A percentile compares a stretch with the other conserved stretches of the same genome.
phyloP scores from a whole-genome alignment of 1,284 basidiomycete genomes.

The Irpex rosettiformis region DNA sequence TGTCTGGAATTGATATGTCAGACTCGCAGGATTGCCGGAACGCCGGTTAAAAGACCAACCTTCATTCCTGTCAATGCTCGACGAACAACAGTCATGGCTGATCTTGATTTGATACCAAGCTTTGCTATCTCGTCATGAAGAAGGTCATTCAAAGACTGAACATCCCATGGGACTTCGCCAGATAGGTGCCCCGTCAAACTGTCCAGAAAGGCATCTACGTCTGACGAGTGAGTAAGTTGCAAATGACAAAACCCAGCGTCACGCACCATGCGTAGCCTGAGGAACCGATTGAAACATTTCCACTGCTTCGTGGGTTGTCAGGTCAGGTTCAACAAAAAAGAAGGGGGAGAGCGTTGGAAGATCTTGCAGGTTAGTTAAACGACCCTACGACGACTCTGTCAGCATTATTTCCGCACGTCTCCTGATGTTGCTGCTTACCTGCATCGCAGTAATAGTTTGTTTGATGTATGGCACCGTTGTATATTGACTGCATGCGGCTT shows the following conservation, averaged over 20 bases:
- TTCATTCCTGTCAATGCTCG: slow-evolving; percentile 79
- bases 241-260: background rate
- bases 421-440: slow-evolving; percentile 34
- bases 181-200: slow-evolving; percentile 19
- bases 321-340: slow-evolving; percentile 72
- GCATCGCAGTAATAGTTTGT: slow-evolving; percentile 51
- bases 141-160: slow-evolving; percentile 35
- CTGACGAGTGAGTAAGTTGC: background rate
- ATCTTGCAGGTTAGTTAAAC: slow-evolving; percentile 66
- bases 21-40: background rate
- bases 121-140: slow-evolving; percentile 44
- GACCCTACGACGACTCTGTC: slow-evolving; percentile 45
- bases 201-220: background rate
- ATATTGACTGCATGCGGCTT: slow-evolving; percentile 35
- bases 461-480: slow-evolving; percentile 53
- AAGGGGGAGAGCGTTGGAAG: slow-evolving; percentile 66
- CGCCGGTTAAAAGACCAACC: slow-evolving; percentile 37
- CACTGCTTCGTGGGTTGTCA: slow-evolving; percentile 49
- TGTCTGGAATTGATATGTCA: slow-evolving; percentile 26
- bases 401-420: background rate
- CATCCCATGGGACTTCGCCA: slow-evolving; percentile 11
- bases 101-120: slow-evolving; percentile 43
- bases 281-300: slow-evolving; percentile 47
- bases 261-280: slow-evolving; percentile 18
- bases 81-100: slow-evolving; percentile 69